Percentiles rank a stretch among this genome's conserved stretches.
phyloP scores from a whole-genome alignment of 2,329 filamentous ascomycete species.

The Sporothrix euskadiensis region DNA sequence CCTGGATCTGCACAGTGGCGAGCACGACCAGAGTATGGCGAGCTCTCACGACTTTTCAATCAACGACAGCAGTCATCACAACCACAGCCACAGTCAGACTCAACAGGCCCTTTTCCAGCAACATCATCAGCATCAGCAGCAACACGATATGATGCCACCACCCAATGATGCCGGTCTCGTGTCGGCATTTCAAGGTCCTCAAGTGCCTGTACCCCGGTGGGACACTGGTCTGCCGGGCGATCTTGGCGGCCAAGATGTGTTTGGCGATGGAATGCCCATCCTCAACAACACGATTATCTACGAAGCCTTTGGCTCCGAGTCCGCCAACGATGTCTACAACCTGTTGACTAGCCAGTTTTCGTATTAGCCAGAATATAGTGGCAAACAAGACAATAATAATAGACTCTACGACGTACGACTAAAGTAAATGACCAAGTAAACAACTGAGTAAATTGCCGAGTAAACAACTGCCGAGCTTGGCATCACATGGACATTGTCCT shows the following conservation, averaged over 20 bases:
- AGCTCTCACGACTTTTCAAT: background rate
- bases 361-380: background rate
- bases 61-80: background rate
- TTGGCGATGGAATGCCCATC: slow-evolving; percentile 6
- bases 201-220: background rate
- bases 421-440: background rate
- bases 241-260: background rate
- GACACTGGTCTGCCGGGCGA: background rate
- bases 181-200: background rate
- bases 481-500: background rate
- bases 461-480: background rate
- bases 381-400: background rate
- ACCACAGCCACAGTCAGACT: background rate
- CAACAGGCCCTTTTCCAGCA: background rate
- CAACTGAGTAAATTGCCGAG: slow-evolving; percentile 1
- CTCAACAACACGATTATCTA: slow-evolving; percentile 37
- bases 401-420: too few relatives aligned
- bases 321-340: slow-evolving; percentile 35
- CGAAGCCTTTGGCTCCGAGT: slow-evolving; percentile 37
- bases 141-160: background rate
- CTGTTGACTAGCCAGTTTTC: slow-evolving; percentile 30
- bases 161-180: background rate
- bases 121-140: background rate
- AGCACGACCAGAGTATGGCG: background rate
- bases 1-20: background rate